Base-by-base conservation (phyloP, 805 yeast species). In the Scheffersomyces stipitis region DNA sequence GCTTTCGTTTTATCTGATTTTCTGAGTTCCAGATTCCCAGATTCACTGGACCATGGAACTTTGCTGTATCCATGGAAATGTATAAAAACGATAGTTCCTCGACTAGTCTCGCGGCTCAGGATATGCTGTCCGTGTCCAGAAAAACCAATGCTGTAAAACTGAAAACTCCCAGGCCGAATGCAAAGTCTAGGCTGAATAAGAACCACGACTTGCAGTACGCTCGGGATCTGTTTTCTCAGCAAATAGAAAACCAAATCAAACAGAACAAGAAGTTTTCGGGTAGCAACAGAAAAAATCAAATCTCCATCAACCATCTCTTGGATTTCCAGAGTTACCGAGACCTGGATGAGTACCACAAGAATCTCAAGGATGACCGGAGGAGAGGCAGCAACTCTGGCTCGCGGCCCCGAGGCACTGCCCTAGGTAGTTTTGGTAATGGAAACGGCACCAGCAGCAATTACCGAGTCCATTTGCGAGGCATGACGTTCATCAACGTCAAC, bases 401-500 rank as follows among this genome's bases (percentile, higher is more conserved):
- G 4, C 26, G 40, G 10, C 40, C 40, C 14, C 35, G 40, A 13
- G 12, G 29, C 13, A 29, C 37, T 27, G n/a, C n/a, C n/a, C n/a
- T n/a, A n/a, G n/a, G 40, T 10, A 33, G 20, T 26, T 14, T 16
- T 18, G 30, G 24, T 33, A 28, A 36, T 16, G 39, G 30, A 18
- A 30, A 33, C 28, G 33, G 33, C 26, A 30, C 41, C 26, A 45
- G 46, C 12, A 63, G 56, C 35, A n/a, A n/a, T n/a, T n/a, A n/a
- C n/a, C n/a, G n/a, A n/a, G 57, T 80, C 5, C 78, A 74, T 41
- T 58, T 85, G 13, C 71, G 71, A 4, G 91, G 91, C 0, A 76
- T 80, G 62, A 66, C 76, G 3, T 85, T 79, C 47, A 82, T 88
- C 40, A 93, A 91, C 55, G 91, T 89, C 15, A 83, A 85, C 56